These are phyloP conservation scores for Cystobasidium ongulense DNA, from an alignment of 768 basidiomycete genomes.

Conservation along the genomic window DNA sequence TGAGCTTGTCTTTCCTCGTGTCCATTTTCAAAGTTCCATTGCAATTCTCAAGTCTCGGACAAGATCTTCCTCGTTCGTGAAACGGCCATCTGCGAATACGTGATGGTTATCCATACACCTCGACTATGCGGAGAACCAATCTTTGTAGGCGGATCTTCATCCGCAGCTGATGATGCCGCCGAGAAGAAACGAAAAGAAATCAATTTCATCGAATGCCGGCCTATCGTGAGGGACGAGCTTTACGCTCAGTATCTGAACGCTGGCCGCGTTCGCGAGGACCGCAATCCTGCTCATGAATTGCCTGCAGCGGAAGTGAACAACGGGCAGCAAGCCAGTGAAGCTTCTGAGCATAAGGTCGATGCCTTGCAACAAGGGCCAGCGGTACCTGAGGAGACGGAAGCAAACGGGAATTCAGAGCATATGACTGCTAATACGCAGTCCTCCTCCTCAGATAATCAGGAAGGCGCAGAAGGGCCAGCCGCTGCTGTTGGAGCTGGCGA, in stretches of 20 bases:
- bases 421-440: too few relatives aligned
- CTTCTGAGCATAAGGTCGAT: neutral
- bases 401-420: too few relatives aligned
- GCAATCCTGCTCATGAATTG: neutral
- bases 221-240: slow-evolving; percentile 23
- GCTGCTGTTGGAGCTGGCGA: neutral
- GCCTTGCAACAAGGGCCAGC: neutral
- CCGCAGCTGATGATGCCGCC: slow-evolving; percentile 16
- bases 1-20: too few relatives aligned
- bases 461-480: neutral
- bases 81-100: slow-evolving; percentile 71
- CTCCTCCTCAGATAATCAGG: too few relatives aligned
- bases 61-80: slow-evolving; percentile 42
- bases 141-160: slow-evolving; percentile 48
- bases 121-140: slow-evolving; percentile 87
- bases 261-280: neutral
- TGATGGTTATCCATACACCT: slow-evolving; percentile 88
- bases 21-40: slow-evolving; percentile 42
- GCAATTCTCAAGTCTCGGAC: slow-evolving; percentile 41
- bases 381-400: neutral
- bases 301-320: neutral
- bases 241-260: neutral
- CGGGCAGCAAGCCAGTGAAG: neutral
- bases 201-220: slow-evolving; percentile 24
- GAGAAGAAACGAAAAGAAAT: slow-evolving; percentile 7